Evolutionary conservation across 2,329 filamentous ascomycete genomes (phyloP), one percentile per base, ranked within the genome.

Genomic region (Fusarium pseudocircinatum): DNA sequence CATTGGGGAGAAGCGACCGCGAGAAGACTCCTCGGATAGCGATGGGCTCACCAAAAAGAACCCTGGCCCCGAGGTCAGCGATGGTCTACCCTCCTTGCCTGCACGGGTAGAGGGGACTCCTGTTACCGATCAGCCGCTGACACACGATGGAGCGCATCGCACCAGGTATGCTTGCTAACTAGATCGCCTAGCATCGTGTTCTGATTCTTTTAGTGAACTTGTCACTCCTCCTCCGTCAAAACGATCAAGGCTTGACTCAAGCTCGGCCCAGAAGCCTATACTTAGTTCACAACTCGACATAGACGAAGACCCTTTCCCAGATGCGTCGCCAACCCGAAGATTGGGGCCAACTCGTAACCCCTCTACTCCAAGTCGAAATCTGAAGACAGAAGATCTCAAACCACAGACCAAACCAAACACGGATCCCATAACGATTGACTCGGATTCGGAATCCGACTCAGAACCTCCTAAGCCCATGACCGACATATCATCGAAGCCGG

Each of bases 171-270:
- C 28, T 30, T 44, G 24, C n/a, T 24, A 39, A 16, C 34, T 30
- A 54, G 61, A 56, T 46, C 22, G 28, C 50, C 40, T 22, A 13
- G 26, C 47, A 53, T 22, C 39, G 6, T 36, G 10, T 16, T 39
- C 75, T 79, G 62, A 79, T 36, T 24, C 20, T 34, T 26, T 46
- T 49, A 84, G 81, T 56, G 78, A 82, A 28, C 73, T 81, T 11
- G 79, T 78, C 20, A 82, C 82, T 30, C 81, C 82, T 34, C 81
- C 83, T 11, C 79, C 83, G 1, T 84, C 83, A 34, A 84, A 84
- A 63, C 82, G 82, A 60, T 81, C 81, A 47, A 80, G 77, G 53
- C 46, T 69, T 24, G 74, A 70, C 30, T 76, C 75, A 34, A 72
- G 58, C 16, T 74, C 75, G 6, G 69, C 73, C 14, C 77, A 70